phyloP scores from a whole-genome alignment of 305 asterid genomes.

The Galium porrigens region DNA sequence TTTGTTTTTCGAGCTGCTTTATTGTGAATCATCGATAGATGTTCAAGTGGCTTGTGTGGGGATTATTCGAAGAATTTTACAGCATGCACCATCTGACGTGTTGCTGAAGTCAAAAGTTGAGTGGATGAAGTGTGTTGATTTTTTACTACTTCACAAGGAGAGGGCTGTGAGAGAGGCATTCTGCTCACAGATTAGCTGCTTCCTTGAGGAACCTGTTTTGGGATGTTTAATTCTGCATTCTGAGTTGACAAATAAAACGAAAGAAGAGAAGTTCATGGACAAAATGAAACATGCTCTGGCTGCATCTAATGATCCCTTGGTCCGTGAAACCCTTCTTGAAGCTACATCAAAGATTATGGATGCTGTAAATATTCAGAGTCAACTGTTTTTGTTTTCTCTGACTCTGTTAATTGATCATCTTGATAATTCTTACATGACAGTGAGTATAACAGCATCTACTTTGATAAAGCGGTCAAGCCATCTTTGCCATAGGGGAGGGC shows the following conservation, averaged over 20 bases:
- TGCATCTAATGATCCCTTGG: conserved; percentile 59
- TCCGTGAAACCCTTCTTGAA: conserved; percentile 68
- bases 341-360: conserved; percentile 65
- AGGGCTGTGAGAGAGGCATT: conserved; percentile 72
- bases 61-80: conserved; percentile 52
- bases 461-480: conserved; percentile 55
- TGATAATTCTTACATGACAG: conserved; percentile 48
- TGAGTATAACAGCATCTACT: conserved; percentile 60
- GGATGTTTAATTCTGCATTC: conserved; percentile 36
- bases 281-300: conserved; percentile 70
- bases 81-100: conserved; percentile 51
- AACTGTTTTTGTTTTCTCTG: conserved; percentile 58
- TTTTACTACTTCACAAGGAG: conserved; percentile 54
- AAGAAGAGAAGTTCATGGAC: conserved; percentile 74
- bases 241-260: conserved; percentile 44
- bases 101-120: conserved; percentile 50
- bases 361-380: conserved; percentile 50
- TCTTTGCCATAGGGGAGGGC: conserved; percentile 52
- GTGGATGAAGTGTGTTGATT: conserved; percentile 63
- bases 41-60: conserved; percentile 74
- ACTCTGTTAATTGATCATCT: conserved; percentile 72
- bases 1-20: conserved; percentile 56
- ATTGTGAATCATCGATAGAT: conserved; percentile 63
- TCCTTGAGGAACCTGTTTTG: conserved; percentile 53
- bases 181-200: conserved; percentile 55